Evolutionary conservation across 1,284 basidiomycete genomes (phyloP).

Genomic region (Earliella scabrosa): DNA sequence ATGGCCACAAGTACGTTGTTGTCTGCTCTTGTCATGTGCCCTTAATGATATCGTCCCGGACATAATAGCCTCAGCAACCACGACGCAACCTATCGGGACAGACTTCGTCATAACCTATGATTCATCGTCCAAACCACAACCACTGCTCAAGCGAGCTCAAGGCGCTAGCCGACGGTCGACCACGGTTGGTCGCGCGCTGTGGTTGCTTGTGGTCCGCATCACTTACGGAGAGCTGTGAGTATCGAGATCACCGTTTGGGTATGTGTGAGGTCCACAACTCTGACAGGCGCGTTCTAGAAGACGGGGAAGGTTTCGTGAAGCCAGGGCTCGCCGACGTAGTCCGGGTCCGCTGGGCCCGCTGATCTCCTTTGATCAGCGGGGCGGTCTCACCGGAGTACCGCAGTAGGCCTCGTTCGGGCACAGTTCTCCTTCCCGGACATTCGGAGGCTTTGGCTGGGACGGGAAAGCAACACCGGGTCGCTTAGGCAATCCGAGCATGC

Average conservation of each 20-base stretch:
- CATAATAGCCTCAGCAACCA: no score
- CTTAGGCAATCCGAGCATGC: background rate
- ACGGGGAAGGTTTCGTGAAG: slow-evolving; percentile 20
- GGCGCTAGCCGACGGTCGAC: no score
- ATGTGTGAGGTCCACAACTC: slow-evolving; percentile 11
- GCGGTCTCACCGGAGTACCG: slow-evolving; percentile 1
- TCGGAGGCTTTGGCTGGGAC: slow-evolving; percentile 4
- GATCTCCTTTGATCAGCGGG: slow-evolving; percentile 1
- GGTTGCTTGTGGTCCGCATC: background rate
- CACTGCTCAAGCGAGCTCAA: no score
- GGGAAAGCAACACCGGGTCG: background rate
- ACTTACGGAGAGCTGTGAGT: background rate
- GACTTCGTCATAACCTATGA: no score
- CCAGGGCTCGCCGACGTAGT: background rate
- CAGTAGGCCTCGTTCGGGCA: background rate
- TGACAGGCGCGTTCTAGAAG: slow-evolving; percentile 23
- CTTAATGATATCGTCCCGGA: no score
- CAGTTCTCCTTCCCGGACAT: background rate
- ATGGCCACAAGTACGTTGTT: no score
- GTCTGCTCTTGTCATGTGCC: no score
- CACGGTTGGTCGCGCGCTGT: background rate
- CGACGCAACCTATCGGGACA: no score
- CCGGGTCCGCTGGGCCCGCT: background rate
- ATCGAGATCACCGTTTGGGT: slow-evolving; percentile 20
- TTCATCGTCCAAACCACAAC: no score